phyloP scores from a whole-genome alignment of 768 basidiomycete genomes.

The Rhodotorula babjevae region DNA sequence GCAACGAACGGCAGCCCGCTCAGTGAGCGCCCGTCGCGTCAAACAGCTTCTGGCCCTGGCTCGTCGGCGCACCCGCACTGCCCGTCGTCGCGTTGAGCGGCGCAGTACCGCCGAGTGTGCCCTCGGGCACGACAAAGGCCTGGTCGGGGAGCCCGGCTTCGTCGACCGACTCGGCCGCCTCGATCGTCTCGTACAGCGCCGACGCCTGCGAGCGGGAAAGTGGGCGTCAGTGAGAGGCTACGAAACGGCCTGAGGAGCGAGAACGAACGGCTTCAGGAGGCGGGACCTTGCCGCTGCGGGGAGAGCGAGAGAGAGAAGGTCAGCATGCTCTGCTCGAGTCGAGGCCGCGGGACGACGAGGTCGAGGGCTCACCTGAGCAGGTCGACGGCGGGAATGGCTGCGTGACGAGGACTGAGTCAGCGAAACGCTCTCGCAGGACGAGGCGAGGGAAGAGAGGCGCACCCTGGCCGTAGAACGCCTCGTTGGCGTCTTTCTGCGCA shows the following conservation, averaged over 20 bases:
- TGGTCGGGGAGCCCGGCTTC: slow-evolving; percentile 47
- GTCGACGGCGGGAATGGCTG: slow-evolving; percentile 60
- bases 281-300: slow-evolving; percentile 75
- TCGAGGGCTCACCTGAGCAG: slow-evolving; percentile 62
- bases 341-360: too few species aligned
- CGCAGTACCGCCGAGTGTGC: slow-evolving; percentile 5
- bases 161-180: slow-evolving; percentile 52
- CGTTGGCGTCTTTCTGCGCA: slow-evolving; percentile 74
- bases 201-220: slow-evolving; percentile 53
- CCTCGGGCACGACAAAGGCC: slow-evolving; percentile 46
- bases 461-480: slow-evolving; percentile 85
- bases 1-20: neutral
- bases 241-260: too few species aligned
- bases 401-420: slow-evolving; percentile 50
- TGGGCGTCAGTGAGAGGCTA: neutral
- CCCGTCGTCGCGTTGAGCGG: slow-evolving; percentile 34
- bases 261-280: slow-evolving; percentile 72
- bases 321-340: neutral
- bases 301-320: neutral
- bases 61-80: slow-evolving; percentile 14
- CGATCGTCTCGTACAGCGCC: slow-evolving; percentile 88
- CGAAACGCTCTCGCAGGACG: too few species aligned
- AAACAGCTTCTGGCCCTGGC: slow-evolving; percentile 13
- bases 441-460: neutral
- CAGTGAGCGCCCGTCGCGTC: slow-evolving; percentile 15